Base-by-base conservation (phyloP, 2,329 filamentous ascomycete species). In the Zasmidium citrigriseum region DNA sequence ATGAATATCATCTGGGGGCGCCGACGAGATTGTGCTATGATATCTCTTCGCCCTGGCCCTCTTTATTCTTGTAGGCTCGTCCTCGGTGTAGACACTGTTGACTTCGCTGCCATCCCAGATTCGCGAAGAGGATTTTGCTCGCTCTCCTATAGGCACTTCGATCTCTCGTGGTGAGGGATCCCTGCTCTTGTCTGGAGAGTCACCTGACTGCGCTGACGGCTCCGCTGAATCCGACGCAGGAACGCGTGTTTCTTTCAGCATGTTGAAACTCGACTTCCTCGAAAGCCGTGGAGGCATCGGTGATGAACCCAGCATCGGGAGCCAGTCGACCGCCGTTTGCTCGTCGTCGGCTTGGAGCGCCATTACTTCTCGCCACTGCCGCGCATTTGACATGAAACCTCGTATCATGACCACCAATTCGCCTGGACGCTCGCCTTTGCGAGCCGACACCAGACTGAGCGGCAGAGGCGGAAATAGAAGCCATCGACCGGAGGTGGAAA, bases 381-480 rank as follows among this genome's bases (percentile, higher is more conserved):
- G 75, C 21, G 80, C 79, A 48, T 80, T 79, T 7, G 82, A 83
- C 38, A 85, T 83, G 61, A 79, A 79, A 44, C 91, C 92, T 58
- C 91, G 86, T 55, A 97, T 83, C 93, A 98, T 97, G 59, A 96
- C 78, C 9, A 96, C 83, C 61, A 98, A 82, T 64, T 96, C 88
- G 24, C 86, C 83, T 53, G 83, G 80, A n/a, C 77, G 73, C 38
- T 92, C 87, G 12, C 92, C 92, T 59, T 82, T 86, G 41, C 93
- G 87, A 51, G 92, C 91, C 12, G 95, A 98, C 20, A 96, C 83
- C 60, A 85, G 83, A 34, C 82, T 80, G 63, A 86, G 82, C 18
- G 87, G 82, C n/a, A 97, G 82, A 1, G 95, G 93, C n/a, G 93
- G 89, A 69, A 99, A 96, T 0, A 99, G 82, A 3, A 99, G 83